These are phyloP conservation scores for Periconia digitata DNA, from an alignment of 2,329 filamentous ascomycete species.

Conservation along the genomic window DNA sequence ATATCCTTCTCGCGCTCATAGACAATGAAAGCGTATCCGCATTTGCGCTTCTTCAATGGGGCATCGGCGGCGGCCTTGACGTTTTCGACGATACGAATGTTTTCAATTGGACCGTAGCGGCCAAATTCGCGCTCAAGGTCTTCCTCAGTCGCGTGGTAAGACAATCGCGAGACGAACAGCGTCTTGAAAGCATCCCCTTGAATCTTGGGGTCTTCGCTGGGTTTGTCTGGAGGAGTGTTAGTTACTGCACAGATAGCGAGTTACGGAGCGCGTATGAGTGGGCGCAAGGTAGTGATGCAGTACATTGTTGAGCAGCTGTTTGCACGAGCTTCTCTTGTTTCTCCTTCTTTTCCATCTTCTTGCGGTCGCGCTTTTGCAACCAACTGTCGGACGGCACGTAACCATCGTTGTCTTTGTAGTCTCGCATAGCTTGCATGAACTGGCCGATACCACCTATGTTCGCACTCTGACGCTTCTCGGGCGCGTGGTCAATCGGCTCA, in stretches of 20 bases:
- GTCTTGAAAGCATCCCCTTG: slow-evolving; percentile 95
- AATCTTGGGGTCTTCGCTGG: slow-evolving; percentile 81
- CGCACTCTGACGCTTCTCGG: slow-evolving; percentile 77
- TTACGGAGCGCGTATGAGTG: not conserved
- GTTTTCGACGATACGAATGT: slow-evolving; percentile 85
- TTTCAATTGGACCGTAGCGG: slow-evolving; percentile 90
- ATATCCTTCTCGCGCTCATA: slow-evolving; percentile 98
- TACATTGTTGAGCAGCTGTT: slow-evolving; percentile 68
- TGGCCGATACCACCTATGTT: slow-evolving; percentile 72
- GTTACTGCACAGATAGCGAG: slow-evolving; percentile 3
- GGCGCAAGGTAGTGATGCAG: slow-evolving; percentile 17
- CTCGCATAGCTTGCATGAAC: slow-evolving; percentile 71
- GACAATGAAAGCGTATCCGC: slow-evolving; percentile 94
- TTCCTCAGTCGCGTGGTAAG: slow-evolving; percentile 84
- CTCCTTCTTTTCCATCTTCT: slow-evolving; percentile 77
- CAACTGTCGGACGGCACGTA: slow-evolving; percentile 89
- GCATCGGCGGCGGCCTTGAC: slow-evolving; percentile 69
- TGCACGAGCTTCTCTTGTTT: slow-evolving; percentile 64
- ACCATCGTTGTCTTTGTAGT: slow-evolving; percentile 75
- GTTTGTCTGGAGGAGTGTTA: slow-evolving; percentile 64
- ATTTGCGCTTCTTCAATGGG: slow-evolving; percentile 63
- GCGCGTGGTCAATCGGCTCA: slow-evolving; percentile 77
- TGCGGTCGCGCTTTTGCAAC: slow-evolving; percentile 82
- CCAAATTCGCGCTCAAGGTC: slow-evolving; percentile 94
- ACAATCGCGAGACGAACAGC: slow-evolving; percentile 85